These are phyloP conservation scores for Phoma sp. DNA, from an alignment of 2,329 filamentous ascomycete genomes.

Conservation along the genomic window DNA sequence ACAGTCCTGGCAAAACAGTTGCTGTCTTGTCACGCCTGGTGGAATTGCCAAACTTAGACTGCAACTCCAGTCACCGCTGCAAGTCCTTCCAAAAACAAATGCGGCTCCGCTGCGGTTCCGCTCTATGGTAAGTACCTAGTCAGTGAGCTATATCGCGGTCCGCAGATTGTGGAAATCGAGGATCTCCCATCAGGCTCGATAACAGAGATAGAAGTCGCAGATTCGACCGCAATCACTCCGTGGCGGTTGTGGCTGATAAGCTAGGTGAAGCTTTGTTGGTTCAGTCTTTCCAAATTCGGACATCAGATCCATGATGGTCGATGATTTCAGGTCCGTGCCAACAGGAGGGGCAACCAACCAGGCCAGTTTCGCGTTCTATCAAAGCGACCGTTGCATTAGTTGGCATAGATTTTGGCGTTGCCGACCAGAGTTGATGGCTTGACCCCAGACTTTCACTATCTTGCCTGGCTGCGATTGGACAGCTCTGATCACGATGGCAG, in stretches of 20 bases:
- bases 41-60: neutral
- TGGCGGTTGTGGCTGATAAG: conserved; percentile 23
- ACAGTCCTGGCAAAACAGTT: neutral
- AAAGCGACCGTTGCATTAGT: conserved; percentile 28
- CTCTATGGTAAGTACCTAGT: neutral
- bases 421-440: conserved; percentile 17
- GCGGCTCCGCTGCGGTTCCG: conserved; percentile 7
- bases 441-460: conserved; percentile 13
- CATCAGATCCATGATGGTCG: conserved; percentile 36
- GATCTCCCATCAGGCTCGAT: conserved; percentile 18
- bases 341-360: conserved; percentile 33
- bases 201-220: conserved; percentile 24
- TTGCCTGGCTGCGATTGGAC: conserved; percentile 14
- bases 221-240: conserved; percentile 18
- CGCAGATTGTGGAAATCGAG: neutral
- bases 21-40: neutral
- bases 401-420: conserved; percentile 10
- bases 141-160: neutral
- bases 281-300: conserved; percentile 34
- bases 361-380: conserved; percentile 30
- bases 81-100: neutral
- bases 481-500: conserved; percentile 37
- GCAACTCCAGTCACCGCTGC: neutral
- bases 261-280: conserved; percentile 23
- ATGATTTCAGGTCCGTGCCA: conserved; percentile 29